Conservation (phyloP, 208 protist genomes). For the Strigomonas culicis region DNA sequence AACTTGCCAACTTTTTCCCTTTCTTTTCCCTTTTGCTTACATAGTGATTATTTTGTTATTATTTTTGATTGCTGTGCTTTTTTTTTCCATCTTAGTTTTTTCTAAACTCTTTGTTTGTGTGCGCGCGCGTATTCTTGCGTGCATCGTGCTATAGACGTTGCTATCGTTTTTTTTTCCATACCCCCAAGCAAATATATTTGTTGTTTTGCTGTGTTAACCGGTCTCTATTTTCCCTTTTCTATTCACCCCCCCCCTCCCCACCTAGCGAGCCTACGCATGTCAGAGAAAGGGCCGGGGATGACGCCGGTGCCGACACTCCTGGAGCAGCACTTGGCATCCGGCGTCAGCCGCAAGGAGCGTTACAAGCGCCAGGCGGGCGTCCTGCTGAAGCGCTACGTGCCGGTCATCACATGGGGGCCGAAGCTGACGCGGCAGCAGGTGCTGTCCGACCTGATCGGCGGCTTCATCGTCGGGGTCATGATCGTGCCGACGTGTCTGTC, state of each 20-base stretch:
- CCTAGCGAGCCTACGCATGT: no score
- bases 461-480: conserved; percentile 58
- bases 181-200: not conserved
- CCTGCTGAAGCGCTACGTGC: conserved; percentile 26
- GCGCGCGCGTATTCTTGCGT: no score
- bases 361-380: no score
- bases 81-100: not conserved
- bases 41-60: conserved; percentile 1
- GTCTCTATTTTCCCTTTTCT: not conserved
- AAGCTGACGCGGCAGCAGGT: conserved; percentile 21
- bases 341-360: no score
- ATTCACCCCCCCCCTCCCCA: not conserved
- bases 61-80: not conserved
- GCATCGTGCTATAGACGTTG: not conserved
- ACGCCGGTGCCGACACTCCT: no score
- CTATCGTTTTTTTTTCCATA: not conserved
- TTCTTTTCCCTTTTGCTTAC: conserved; percentile 2
- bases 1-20: not conserved
- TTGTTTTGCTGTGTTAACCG: not conserved
- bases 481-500: conserved; percentile 44
- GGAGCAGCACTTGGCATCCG: no score
- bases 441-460: conserved; percentile 28
- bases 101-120: not conserved
- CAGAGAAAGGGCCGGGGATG: no score
- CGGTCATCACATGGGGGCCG: conserved; percentile 31